These are phyloP conservation scores for Fusarium circinatum DNA, from an alignment of 2,329 filamentous ascomycete species.

Conservation along the genomic window DNA sequence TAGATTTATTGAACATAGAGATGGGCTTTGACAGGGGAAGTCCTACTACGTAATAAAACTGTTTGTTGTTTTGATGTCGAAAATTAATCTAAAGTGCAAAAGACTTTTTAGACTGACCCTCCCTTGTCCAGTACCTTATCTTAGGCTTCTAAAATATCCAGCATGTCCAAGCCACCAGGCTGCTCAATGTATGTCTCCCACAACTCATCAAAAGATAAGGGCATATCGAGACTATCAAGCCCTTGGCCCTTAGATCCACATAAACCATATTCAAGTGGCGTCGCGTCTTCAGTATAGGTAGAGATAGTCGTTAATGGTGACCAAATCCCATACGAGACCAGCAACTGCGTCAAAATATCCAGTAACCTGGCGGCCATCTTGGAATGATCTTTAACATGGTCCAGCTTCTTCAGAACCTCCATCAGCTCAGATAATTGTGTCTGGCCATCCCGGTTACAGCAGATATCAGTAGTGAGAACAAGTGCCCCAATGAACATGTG, in stretches of 20 bases:
- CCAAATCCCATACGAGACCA: not conserved
- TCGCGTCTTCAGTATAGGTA: not conserved
- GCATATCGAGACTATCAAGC: not conserved
- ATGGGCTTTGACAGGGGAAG: not conserved
- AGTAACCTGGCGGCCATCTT: not conserved
- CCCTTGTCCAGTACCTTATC: accelerated
- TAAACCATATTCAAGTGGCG: not conserved
- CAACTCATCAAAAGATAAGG: not conserved
- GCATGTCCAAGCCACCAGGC: not conserved
- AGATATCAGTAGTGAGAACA: not conserved
- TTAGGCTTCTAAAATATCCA: not conserved
- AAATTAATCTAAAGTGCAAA: accelerated
- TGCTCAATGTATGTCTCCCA: not conserved
- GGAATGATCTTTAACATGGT: not conserved
- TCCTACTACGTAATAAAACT: not conserved
- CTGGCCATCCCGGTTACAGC: not conserved
- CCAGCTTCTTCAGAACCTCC: not conserved
- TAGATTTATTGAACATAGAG: not conserved
- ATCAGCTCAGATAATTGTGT: not conserved
- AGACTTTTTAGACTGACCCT: accelerated
- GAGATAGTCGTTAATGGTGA: not conserved
- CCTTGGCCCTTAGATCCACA: not conserved
- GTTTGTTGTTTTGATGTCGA: not conserved
- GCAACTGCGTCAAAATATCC: not conserved
- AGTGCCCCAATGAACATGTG: not conserved